Conservation (phyloP, 805 yeast genomes). For the Ogataea trehalophila region DNA sequence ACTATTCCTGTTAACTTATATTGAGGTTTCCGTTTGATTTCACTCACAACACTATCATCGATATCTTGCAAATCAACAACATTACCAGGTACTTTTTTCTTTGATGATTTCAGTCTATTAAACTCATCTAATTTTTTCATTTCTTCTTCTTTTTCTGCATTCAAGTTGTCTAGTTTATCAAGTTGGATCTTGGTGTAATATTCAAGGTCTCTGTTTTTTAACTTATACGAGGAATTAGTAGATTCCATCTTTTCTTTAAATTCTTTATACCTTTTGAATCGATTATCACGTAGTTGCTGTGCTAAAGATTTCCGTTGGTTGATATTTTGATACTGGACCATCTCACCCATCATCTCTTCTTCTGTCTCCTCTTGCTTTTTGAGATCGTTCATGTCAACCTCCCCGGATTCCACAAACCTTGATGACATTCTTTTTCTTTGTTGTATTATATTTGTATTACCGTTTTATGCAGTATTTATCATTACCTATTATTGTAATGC, state of each 20-base stretch:
- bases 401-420: constrained; percentile 21
- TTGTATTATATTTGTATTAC: too few relatives aligned
- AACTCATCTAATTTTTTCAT: constrained; percentile 22
- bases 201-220: constrained; percentile 33
- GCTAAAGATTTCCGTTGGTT: constrained; percentile 35
- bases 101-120: constrained; percentile 12
- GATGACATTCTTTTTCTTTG: constrained; percentile 2
- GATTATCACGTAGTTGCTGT: constrained; percentile 38
- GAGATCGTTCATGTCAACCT: constrained; percentile 14
- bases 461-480: too few relatives aligned
- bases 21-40: too few relatives aligned
- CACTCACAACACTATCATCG: too few relatives aligned
- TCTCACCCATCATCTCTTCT: constrained; percentile 6
- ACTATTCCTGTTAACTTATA: too few relatives aligned
- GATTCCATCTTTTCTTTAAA: constrained; percentile 30
- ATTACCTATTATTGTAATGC: too few relatives aligned
- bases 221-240: constrained; percentile 38
- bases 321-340: constrained; percentile 19
- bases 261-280: constrained; percentile 26
- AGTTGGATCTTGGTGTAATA: constrained; percentile 30
- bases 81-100: not conserved
- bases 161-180: constrained; percentile 16
- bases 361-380: constrained; percentile 15
- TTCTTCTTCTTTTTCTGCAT: constrained; percentile 8
- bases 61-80: too few relatives aligned